Evolutionary conservation across 1,284 basidiomycete genomes (phyloP).

Genomic region (Neolentinus lepideus): DNA sequence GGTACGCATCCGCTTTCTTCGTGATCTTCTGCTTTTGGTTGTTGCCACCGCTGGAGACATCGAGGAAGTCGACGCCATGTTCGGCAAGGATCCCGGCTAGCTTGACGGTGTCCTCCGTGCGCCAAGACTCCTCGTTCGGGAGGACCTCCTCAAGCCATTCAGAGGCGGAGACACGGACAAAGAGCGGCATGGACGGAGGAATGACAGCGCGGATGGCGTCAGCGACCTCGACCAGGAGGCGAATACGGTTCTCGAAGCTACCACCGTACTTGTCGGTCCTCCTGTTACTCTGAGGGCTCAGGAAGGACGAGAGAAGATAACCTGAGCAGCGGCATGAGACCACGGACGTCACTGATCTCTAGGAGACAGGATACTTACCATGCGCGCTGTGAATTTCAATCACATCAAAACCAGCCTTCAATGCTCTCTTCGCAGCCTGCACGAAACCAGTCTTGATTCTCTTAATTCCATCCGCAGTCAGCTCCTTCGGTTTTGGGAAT

Average conservation of each 20-base stretch:
- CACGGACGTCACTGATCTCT: background rate
- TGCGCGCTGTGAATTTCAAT: conserved; percentile 57
- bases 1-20: background rate
- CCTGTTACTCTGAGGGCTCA: conserved; percentile 41
- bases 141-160: conserved; percentile 48
- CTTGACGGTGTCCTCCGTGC: conserved; percentile 45
- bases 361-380: conserved; percentile 8
- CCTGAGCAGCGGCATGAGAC: conserved; percentile 9
- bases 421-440: conserved; percentile 35
- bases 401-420: conserved; percentile 38
- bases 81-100: conserved; percentile 42
- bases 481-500: conserved; percentile 46
- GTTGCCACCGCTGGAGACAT: conserved; percentile 47
- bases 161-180: conserved; percentile 44
- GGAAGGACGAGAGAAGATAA: conserved; percentile 30
- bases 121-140: conserved; percentile 40
- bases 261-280: conserved; percentile 51
- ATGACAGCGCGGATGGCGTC: conserved; percentile 31
- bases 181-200: conserved; percentile 35
- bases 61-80: conserved; percentile 50
- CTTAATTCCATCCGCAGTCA: conserved; percentile 40
- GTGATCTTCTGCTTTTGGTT: conserved; percentile 28
- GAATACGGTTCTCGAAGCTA: conserved; percentile 44
- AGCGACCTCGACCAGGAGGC: conserved; percentile 40
- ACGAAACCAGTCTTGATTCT: conserved; percentile 38